Base-by-base conservation (phyloP, 2,329 filamentous ascomycete species). In the Magnaporthiopsis incrustans region DNA sequence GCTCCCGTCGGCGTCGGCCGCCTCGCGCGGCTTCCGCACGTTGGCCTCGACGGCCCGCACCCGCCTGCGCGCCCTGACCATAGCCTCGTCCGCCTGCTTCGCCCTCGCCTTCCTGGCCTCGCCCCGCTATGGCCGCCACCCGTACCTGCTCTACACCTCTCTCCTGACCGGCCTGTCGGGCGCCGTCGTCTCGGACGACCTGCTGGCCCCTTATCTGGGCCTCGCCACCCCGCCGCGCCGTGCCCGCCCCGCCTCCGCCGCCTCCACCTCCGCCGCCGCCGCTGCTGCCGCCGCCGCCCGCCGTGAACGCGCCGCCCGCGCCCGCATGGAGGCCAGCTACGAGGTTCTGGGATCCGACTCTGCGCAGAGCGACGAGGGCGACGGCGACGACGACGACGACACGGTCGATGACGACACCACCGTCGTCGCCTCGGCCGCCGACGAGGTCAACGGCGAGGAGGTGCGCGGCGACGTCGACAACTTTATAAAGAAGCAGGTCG, bases 81-180 rank as follows among this genome's bases (percentile, higher is more conserved):
- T 85, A 68, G 76, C 96, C 69, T 87, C 91, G 63, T 84, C 86
- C 63, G 79, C 85, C 63, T 86, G 90, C 35, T 87, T 97, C 71
- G 79, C 91, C 69, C 83, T 94, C 68, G 91, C 92, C 67, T 97
- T 89, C 76, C 75, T 83, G 59, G 79, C 96, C 68, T 94, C 92
- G 2, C 90, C 92, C 0, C 82, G 85, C 32, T 84, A 87, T 64
- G 82, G 85, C 69, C 87, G 89, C 73, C 94, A 98, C 74, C 94
- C 94, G 0, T 98, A 97, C 74, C 86, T 97, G 32, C 77, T 97
- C 65, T 97, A 95, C 86, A 92, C 91, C 18, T 87, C 88, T 3
- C 77, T 92, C 32, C 82, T 92, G 65, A 84, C 87, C 58, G 79
- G 82, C 56, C 78, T 90, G 56, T 85, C 90, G 59, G 82, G 82